phyloP scores from a whole-genome alignment of 176 grass and related monocot genomes.

The Paspalum vaginatum region DNA sequence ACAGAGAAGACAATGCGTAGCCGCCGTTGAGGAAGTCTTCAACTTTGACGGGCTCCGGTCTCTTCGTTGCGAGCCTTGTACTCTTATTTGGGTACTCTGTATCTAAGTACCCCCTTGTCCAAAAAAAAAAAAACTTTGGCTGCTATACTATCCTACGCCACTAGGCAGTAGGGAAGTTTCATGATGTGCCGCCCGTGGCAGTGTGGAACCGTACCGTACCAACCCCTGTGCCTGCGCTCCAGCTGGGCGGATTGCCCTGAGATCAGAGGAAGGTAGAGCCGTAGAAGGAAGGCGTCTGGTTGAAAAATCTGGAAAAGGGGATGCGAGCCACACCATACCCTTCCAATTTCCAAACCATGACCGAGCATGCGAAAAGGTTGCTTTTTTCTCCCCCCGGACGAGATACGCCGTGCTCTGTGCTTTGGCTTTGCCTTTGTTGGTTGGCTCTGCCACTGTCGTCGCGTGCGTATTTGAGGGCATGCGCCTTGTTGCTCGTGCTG shows the following conservation, averaged over 20 bases:
- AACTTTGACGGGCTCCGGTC: too few relatives aligned
- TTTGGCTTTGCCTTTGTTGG: constrained; percentile 31
- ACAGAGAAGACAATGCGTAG: background rate
- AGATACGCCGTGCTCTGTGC: background rate
- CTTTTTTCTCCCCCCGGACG: background rate
- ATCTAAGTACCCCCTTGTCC: too few relatives aligned
- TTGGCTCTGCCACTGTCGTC: background rate
- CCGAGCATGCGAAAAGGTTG: background rate
- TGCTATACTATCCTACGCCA: too few relatives aligned
- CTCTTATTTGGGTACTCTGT: too few relatives aligned
- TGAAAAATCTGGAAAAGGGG: background rate
- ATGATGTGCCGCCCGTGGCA: constrained; percentile 1
- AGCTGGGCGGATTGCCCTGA: background rate
- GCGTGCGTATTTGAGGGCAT: background rate
- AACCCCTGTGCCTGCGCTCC: background rate
- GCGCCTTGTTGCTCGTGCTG: too few relatives aligned
- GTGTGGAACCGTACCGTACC: background rate
- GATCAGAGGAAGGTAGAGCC: background rate
- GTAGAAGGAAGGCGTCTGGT: background rate
- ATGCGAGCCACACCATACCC: background rate
- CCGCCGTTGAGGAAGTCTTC: background rate
- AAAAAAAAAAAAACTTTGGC: too few relatives aligned
- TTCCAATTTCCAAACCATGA: background rate
- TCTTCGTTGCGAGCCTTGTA: too few relatives aligned
- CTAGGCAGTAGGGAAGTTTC: background rate